Percentiles rank a stretch among this genome's conserved stretches.
Conservation (phyloP, 768 basidiomycete genomes). For the button mushroom (Agaricus bisporus) region DNA sequence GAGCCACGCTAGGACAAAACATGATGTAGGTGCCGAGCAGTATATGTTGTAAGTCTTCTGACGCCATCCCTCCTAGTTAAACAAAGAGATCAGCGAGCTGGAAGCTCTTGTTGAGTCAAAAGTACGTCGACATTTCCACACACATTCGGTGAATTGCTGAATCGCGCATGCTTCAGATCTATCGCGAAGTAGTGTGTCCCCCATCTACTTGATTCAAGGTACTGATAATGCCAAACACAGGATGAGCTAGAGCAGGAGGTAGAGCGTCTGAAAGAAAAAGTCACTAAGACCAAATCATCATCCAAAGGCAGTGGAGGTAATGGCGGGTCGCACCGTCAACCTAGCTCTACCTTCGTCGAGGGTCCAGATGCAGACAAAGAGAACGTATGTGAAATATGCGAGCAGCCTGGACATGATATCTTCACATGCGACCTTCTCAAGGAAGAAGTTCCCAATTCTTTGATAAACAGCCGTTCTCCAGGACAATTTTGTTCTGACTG, state of each 20-base stretch:
- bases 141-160: background rate
- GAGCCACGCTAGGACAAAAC: slow-evolving; percentile 63
- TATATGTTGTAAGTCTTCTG: background rate
- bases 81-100: slow-evolving; percentile 88
- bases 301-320: slow-evolving; percentile 40
- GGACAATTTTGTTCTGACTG: slow-evolving; percentile 75
- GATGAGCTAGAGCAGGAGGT: slow-evolving; percentile 87
- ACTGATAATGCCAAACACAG: slow-evolving; percentile 25
- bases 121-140: slow-evolving; percentile 33
- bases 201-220: background rate
- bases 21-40: slow-evolving; percentile 45
- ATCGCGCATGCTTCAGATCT: slow-evolving; percentile 47
- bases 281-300: slow-evolving; percentile 57
- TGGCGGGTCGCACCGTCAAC: slow-evolving; percentile 22
- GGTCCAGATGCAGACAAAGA: slow-evolving; percentile 20
- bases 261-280: slow-evolving; percentile 67
- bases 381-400: slow-evolving; percentile 78
- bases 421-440: slow-evolving; percentile 76
- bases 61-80: slow-evolving; percentile 46
- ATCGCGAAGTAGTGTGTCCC: slow-evolving; percentile 55
- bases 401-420: slow-evolving; percentile 79
- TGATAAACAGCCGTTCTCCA: slow-evolving; percentile 14
- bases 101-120: slow-evolving; percentile 94
- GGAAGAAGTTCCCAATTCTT: slow-evolving; percentile 35
- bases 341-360: slow-evolving; percentile 21